Evolutionary conservation across 176 grass and related monocot species (phyloP), one percentile per base, ranked within the genome.

Genomic region (Rhynchospora breviuscula): DNA sequence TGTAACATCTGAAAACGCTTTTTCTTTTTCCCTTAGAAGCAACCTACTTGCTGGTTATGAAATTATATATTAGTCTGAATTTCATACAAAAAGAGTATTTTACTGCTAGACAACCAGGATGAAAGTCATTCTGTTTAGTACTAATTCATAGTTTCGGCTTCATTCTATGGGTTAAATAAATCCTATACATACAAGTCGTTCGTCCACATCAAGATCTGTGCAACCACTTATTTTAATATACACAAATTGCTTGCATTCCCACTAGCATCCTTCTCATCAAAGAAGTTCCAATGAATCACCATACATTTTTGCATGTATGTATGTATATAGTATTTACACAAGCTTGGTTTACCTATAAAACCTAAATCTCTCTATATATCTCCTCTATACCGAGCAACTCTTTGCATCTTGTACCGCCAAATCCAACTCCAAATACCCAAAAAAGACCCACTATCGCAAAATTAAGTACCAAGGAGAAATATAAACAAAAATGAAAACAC

Each of bases 381-480:
- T 10, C 14, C 44, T 82, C 45, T 82, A 82, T 82, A 82, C 61
- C 80, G 67, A 66, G 48, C 62, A 51, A 54, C 45, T 31, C 44
- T 82, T 67, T 66, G 80, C 33, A 82, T n/a, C 48, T 52, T 54
- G 80, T 68, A 48, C 22, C 45, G 53, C 45, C 62, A 67, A 52
- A 45, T 66, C 21, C 61, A 51, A 35, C 26, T 52, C 60, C 58
- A 29, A 81, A 31, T 65, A 67, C 21, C 62, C 45, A 53, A 82
- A 67, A 40, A 82, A 67, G 0, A 13, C 18, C 21, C 40, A 14
- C 40, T 9, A 45, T 62, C 1, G 12, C 57, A 67, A 52, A 82
- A 82, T 67, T 65, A 54, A 26, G 17, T 77, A 77, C 73, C 73
- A 77, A 29, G 40, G 46, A 80, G 21, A 52, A 47, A 53, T 67